Evolutionary conservation across 768 basidiomycete species (phyloP), one percentile per base, ranked within the genome.

Genomic region (Russula ochroleuca): DNA sequence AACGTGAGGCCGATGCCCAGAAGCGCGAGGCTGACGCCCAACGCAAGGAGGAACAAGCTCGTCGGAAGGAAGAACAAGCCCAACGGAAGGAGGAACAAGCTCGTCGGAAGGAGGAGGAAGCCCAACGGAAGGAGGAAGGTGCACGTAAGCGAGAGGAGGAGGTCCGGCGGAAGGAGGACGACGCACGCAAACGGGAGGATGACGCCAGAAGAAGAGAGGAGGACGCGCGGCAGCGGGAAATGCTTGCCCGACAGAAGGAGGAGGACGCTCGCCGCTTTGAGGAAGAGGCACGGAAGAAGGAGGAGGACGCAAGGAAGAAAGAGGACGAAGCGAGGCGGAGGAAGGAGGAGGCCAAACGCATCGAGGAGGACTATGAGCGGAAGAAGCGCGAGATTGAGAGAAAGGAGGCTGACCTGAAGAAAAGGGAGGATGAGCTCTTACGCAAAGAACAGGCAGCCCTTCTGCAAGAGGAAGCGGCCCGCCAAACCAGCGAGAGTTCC

Each of bases 121-220:
- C 72, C 17, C 70, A 48, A 37, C 69, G 67, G 54, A 74, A 72
- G 5, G 73, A 75, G 23, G 70, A 72, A 43, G 72, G 72, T 8
- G 69, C 72, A 5, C 68, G 49, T 45, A 62, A 41, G 50, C 73
- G 70, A 6, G 73, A 75, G 49, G 70, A 72, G 61, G 72, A 73
- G n/a, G 68, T 71, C 10, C 67, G 54, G 59, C 63, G 56, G 55
- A 69, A 62, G 43, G 75, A 77, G 59, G 74, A 73, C 38, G 73
- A 75, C 5, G 61, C 75, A 38, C 72, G 69, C 64, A 73, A 62
- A 68, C 76, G 69, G 52, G 78, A 73, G 31, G 77, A 77, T 19
- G 79, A 79, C 31, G 69, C 73, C 1, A 69, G 61, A 58, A 69
- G 70, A 28, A 61, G 61, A 47, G 72, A 72, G 58, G 72, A 72